Evolutionary conservation across 148 eudicot species (phyloP), one percentile per base, ranked within the genome.

Genomic region (Simmondsia chinensis): DNA sequence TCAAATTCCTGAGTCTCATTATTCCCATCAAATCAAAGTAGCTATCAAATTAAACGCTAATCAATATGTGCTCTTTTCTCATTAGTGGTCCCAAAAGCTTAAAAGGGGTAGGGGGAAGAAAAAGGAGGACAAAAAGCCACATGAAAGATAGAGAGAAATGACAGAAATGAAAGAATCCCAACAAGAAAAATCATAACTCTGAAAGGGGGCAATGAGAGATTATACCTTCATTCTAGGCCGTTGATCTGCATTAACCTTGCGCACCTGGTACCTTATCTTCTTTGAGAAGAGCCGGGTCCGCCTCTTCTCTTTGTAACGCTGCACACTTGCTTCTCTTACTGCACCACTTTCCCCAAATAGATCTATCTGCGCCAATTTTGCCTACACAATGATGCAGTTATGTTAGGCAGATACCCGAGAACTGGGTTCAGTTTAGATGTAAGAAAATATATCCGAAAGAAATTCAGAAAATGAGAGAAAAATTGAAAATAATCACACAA

Each of bases 211-310:
- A 50, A 29, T 40, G 40, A 62, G 23, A 27, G 50, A 10, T 15
- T 46, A 49, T 69, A 88, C 94, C 94, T 88, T 88, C 73, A 75
- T 75, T 73, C 94, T 65, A 16, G 87, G 94, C 23, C 94, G 71
- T 56, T 63, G 75, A 73, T 88, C 94, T 15, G 94, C 94, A 30
- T 83, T 80, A 40, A 88, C 83, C 75, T 83, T 88, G 26, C 94
- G 56, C 20, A 84, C 97, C 37, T 88, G 91, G 48, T 80, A 88
- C 36, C 91, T 70, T 34, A 88, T 83, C 65, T 88, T 88, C 70
- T 77, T 88, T n/a, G 94, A 80, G 54, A 80, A 77, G 20, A 88
- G 81, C 8, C 97, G 74, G 0, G 66, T 80, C n/a, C 86, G 82
- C 3, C 91, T 62, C 57, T 88, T 83, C 51, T 88, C 94, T 58